These are phyloP conservation scores for Penicillium sp. DNA, from an alignment of 2,329 filamentous ascomycete genomes.

Conservation along the genomic window DNA sequence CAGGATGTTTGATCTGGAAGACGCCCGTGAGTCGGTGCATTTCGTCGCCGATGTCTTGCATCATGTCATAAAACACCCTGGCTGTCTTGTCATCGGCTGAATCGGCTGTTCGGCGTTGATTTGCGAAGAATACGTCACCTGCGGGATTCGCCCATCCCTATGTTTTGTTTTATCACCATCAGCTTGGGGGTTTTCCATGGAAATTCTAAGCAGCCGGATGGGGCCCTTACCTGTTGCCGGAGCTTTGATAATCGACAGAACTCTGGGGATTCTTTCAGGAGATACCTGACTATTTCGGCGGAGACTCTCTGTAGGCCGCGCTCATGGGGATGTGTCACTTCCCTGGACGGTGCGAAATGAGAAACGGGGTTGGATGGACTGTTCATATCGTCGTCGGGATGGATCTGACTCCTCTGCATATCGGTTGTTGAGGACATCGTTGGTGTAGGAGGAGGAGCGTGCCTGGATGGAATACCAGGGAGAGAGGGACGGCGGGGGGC, in stretches of 20 bases:
- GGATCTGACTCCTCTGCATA: too few relatives aligned
- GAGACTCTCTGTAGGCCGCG: too few relatives aligned
- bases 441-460: too few relatives aligned
- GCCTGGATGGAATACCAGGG: too few relatives aligned
- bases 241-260: slow-evolving; percentile 14
- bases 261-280: slow-evolving; percentile 8
- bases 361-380: too few relatives aligned
- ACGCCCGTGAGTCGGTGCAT: background rate
- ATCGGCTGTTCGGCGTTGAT: slow-evolving; percentile 19
- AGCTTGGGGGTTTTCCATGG: too few relatives aligned
- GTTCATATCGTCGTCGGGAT: too few relatives aligned
- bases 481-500: too few relatives aligned
- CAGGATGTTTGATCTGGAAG: slow-evolving; percentile 15
- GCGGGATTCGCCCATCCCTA: slow-evolving; percentile 14
- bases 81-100: slow-evolving; percentile 6
- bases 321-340: too few relatives aligned
- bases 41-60: slow-evolving; percentile 15
- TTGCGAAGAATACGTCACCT: slow-evolving; percentile 16
- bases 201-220: too few relatives aligned
- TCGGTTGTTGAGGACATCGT: too few relatives aligned
- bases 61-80: slow-evolving; percentile 17
- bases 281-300: background rate
- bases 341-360: too few relatives aligned
- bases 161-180: background rate
- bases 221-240: background rate